Base-by-base conservation (phyloP, 2,329 filamentous ascomycete species). In the Colletotrichum sp. region DNA sequence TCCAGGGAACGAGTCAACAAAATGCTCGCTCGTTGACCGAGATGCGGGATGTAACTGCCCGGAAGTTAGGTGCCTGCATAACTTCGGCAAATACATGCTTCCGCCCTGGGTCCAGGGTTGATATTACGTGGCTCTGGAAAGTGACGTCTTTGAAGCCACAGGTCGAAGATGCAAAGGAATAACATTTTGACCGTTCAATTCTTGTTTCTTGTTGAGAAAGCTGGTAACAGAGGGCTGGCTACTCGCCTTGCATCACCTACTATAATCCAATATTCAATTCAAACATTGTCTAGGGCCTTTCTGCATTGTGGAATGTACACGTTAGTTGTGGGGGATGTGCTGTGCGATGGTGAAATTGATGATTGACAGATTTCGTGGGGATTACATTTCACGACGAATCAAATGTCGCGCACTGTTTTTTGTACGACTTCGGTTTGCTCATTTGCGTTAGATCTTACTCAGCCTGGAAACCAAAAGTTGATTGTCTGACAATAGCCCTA, bases 121-220 rank as follows among this genome's bases (percentile, higher is more conserved):
- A 52, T 13, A 12, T 0, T 8, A 12, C 1, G 6, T 52, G 10
- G 43, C n/a, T 22, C 1, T 6, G n/a, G 1, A 13, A 2, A 25
- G 43, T 52, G n/a, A 6, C n/a, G 2, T 13, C 3, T 13, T 3
- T 12, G 6, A 52, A 2, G 43, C 10, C 43, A 52, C 6, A 52
- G n/a, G 10, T 52, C 43, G 43, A 7, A 5, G 3, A 22, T n/a
- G 39, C 39, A 13, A 52, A 22, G 43, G 3, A 52, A 7, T 13
- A n/a, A 7, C 1, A 52, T 22, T 52, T 52, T 22, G 10, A 13
- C n/a, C n/a, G n/a, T 13, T 22, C 0, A 5, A 25, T n/a, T 52
- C 6, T 52, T 3, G 43, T 8, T 52, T 7, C 10, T 3, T 52
- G n/a, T 8, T 13, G n/a, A 25, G 43, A 13, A 52, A 8, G 43